Evolutionary conservation across 23 red algal species (phyloP).

Genomic region (Gracilariopsis chorda): DNA sequence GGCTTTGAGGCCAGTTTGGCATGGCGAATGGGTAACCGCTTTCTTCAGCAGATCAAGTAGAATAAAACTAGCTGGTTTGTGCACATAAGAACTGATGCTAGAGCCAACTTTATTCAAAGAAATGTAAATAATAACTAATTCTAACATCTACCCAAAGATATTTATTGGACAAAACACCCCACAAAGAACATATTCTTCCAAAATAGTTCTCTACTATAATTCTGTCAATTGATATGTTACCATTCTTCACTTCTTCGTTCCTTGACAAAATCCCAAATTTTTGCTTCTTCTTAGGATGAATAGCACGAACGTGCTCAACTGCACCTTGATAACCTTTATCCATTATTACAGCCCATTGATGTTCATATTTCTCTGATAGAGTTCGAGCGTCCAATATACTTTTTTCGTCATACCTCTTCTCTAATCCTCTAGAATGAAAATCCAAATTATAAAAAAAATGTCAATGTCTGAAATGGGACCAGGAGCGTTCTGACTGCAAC

Average conservation of each 20-base stretch:
- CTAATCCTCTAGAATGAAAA: background rate
- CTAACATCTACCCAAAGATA: background rate
- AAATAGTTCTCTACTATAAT: background rate
- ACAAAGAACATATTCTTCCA: background rate
- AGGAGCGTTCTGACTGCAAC: background rate
- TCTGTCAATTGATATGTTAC: background rate
- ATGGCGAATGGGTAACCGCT: too few relatives aligned
- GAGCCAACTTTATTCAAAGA: too few relatives aligned
- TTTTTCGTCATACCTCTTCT: background rate
- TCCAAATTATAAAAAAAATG: background rate
- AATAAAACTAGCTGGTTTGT: too few relatives aligned
- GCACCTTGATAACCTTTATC: slow-evolving; percentile 6
- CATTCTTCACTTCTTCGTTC: background rate
- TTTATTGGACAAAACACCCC: background rate
- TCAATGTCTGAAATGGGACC: background rate
- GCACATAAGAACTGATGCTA: too few relatives aligned
- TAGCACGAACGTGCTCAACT: background rate
- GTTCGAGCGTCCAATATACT: background rate
- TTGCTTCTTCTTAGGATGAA: background rate
- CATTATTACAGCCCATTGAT: background rate
- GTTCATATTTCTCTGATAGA: background rate
- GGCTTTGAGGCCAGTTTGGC: too few relatives aligned
- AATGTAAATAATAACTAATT: too few relatives aligned
- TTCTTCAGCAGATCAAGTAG: too few relatives aligned
- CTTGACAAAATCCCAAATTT: background rate